phyloP scores from a whole-genome alignment of 1,284 basidiomycete genomes.

The Ceratobasidium theobromae region DNA sequence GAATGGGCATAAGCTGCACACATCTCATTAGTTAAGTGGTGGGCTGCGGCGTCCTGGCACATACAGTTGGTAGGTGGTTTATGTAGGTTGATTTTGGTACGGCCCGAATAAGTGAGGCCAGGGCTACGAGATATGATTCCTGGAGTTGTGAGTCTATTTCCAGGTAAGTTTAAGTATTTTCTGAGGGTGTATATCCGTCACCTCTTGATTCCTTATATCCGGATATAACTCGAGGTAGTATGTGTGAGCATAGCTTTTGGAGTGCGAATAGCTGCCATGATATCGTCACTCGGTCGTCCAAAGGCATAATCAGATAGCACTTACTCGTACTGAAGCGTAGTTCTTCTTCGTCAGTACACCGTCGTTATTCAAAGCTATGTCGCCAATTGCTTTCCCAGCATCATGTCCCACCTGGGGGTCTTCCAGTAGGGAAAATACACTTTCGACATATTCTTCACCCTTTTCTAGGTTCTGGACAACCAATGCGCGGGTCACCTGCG shows the following conservation, averaged over 20 bases:
- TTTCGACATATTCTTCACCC: slow-evolving; percentile 59
- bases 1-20: slow-evolving; percentile 80
- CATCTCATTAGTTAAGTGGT: background rate
- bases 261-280: slow-evolving; percentile 70
- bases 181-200: slow-evolving; percentile 13
- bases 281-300: background rate
- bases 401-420: slow-evolving; percentile 62
- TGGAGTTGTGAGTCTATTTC: slow-evolving; percentile 52
- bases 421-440: slow-evolving; percentile 67
- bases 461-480: slow-evolving; percentile 68
- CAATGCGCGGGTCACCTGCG: slow-evolving; percentile 75
- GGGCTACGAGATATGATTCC: slow-evolving; percentile 77
- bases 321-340: slow-evolving; percentile 72
- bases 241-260: slow-evolving; percentile 77
- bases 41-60: slow-evolving; percentile 38
- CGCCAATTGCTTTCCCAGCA: slow-evolving; percentile 72
- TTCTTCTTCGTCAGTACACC: slow-evolving; percentile 72
- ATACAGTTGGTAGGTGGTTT: slow-evolving; percentile 64
- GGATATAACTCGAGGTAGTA: slow-evolving; percentile 74
- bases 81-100: slow-evolving; percentile 76
- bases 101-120: slow-evolving; percentile 79
- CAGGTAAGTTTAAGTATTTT: background rate
- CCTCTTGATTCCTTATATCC: slow-evolving; percentile 49
- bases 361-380: slow-evolving; percentile 59
- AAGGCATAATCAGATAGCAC: slow-evolving; percentile 33